Base-by-base conservation (phyloP, 148 eudicot species). In the Diospyros kaki region DNA sequence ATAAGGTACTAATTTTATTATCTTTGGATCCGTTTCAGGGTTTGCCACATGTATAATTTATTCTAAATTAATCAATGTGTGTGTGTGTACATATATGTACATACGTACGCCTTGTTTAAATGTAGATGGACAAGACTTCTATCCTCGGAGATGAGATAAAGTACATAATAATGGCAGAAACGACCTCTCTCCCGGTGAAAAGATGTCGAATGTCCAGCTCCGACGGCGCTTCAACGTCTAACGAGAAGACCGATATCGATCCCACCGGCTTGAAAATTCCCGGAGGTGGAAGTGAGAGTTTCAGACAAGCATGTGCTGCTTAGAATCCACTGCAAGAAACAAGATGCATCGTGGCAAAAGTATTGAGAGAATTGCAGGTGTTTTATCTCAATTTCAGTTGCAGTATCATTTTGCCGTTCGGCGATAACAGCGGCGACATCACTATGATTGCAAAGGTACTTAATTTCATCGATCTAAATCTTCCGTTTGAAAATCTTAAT, bases 111-210 rank as follows among this genome's bases (percentile, higher is more conserved):
- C 58, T 7, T 50, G 3, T 69, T 51, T 73, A 5, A 1, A 9
- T 52, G 61, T 58, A 84, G 84, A 72, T 81, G 84, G 87, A 84
- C 71, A 81, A 81, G 61, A 81, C 79, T 52, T 73, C 85, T 17
- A 72, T 82, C 3, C 60, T 85, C 1, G 77, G 53, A 64, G 79
- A 85, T 43, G 83, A 85, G 0, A 63, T 67, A 1, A 79, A 55
- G 8, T 79, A 85, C 64, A n/a, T 85, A 53, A 77, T n/a, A 82
- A 48, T 73, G 77, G 13, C 81, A 82, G 11, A 81, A 81, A 72
- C 79, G 59, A 62, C 77, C 3, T 9, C 72, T 0, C 46, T 39
- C n/a, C 46, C 74, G 2, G 77, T 62, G 54, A 75, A 77, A 44
- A 85, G 76, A 70, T 51, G 75, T 17, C 17, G 66, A 14, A 13